A percentile compares a stretch with the other conserved stretches of the same genome.
These are phyloP conservation scores for Fomitopsis pinicola DNA, from an alignment of 1,284 basidiomycete species.

Conservation along the genomic window DNA sequence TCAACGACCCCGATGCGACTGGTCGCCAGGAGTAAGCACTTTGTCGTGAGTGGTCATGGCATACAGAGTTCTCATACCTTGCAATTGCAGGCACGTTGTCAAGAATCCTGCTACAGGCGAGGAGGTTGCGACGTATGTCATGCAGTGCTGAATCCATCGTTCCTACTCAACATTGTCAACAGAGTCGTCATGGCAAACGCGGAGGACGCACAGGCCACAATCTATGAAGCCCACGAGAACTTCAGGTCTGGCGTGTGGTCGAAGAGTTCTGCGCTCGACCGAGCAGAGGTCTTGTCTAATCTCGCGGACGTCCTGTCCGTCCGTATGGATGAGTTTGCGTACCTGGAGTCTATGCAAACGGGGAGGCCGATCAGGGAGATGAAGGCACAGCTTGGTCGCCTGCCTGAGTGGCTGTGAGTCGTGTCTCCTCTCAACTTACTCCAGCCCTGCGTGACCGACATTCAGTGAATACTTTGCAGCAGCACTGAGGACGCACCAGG, in stretches of 20 bases:
- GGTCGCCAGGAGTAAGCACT: conserved; percentile 21
- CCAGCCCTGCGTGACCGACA: conserved; percentile 6
- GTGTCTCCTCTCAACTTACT: not conserved
- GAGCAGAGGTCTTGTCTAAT: conserved; percentile 61
- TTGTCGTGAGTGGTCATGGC: not conserved
- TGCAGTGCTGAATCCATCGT: not conserved
- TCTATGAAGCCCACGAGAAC: conserved; percentile 49
- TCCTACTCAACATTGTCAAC: conserved; percentile 3
- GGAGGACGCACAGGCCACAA: conserved; percentile 47
- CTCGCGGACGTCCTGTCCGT: conserved; percentile 60
- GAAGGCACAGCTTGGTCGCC: conserved; percentile 64
- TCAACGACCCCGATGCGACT: conserved; percentile 14
- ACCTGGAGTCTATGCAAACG: conserved; percentile 71
- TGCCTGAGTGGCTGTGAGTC: conserved; percentile 80
- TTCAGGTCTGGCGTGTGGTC: conserved; percentile 73
- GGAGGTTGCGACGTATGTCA: conserved; percentile 51
- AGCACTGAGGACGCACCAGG: conserved; percentile 63
- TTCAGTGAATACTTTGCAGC: conserved; percentile 73
- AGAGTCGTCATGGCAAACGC: conserved; percentile 39
- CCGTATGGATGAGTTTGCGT: conserved; percentile 53
- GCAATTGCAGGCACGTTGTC: conserved; percentile 44
- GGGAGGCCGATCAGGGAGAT: conserved; percentile 76
- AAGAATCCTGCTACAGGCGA: conserved; percentile 66
- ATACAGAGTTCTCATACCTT: not conserved
- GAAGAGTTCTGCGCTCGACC: conserved; percentile 46